These are phyloP conservation scores for Aspergillus sclerotioniger DNA, from an alignment of 495 filamentous ascomycete genomes.

Conservation along the genomic window DNA sequence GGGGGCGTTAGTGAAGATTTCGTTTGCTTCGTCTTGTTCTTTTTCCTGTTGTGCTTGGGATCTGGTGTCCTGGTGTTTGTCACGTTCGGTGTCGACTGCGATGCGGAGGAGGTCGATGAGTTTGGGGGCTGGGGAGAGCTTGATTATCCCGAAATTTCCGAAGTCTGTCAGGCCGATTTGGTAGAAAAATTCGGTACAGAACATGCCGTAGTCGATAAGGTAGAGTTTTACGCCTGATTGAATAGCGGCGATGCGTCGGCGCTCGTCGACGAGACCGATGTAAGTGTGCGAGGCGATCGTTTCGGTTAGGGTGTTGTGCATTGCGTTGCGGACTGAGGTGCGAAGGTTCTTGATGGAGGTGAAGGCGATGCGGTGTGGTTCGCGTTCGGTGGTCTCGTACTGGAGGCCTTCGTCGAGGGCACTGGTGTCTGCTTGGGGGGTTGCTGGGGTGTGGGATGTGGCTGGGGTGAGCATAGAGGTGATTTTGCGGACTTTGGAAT, in stretches of 20 bases:
- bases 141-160: constrained; percentile 86
- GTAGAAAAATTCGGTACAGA: constrained; percentile 92
- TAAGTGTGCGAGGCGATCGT: constrained; percentile 89
- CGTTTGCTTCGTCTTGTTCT: constrained; percentile 47
- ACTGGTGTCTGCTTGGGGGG: constrained; percentile 20
- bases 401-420: constrained; percentile 51
- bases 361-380: constrained; percentile 65
- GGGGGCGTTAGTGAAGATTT: constrained; percentile 66
- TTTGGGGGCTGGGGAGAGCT: constrained; percentile 71
- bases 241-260: constrained; percentile 82
- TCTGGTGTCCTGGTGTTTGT: constrained; percentile 17
- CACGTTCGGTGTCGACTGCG: constrained; percentile 65
- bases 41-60: constrained; percentile 13
- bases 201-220: constrained; percentile 89
- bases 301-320: constrained; percentile 88
- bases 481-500: constrained; percentile 88
- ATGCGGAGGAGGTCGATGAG: constrained; percentile 68
- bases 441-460: constrained; percentile 8
- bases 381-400: constrained; percentile 70
- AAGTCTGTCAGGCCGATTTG: constrained; percentile 96
- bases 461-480: constrained; percentile 81
- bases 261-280: constrained; percentile 88
- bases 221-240: constrained; percentile 92
- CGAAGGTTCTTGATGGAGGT: constrained; percentile 82
- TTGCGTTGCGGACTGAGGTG: constrained; percentile 71